Base-by-base conservation (phyloP, 129 eudicot genomes). In the Gnaphalium uliginosum region DNA sequence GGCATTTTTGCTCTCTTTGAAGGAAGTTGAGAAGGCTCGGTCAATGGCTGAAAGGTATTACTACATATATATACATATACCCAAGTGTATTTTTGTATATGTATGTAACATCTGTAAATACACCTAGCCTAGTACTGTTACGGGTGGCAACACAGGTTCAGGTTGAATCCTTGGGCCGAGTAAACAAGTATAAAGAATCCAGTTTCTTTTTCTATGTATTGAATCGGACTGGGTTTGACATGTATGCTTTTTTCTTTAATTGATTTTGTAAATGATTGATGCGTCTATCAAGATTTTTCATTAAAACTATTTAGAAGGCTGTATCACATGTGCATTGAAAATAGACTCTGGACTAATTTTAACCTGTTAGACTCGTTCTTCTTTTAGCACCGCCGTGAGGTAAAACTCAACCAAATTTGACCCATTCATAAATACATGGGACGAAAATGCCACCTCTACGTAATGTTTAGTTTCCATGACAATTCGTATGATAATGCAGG, bases 21-120 rank as follows among this genome's bases (percentile, higher is more conserved):
- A 89, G 60, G 96, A 93, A 35, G 81, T 93, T 78, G 98, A 88
- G 73, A 91, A 87, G 78, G 97, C 98, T 30, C 91, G 98, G 30
- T 78, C 92, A 24, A 86, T 85, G 64, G 98, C 98, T 74, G 97
- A 93, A 79, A 93, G 96, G 98, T 90, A 80, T 63, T 61, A 22
- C 32, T 64, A 33, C 9, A 1, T 15, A 32, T 21, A 50, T 21
- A 50, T 66, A 62, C 27, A 30, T 66, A 22, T 30, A 19, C 13
- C 8, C 53, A 22, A 23, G 8, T 23, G 23, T 51, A 23, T 30
- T 6, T 61, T 21, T 59, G 32, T 59, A 26, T 59, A 9, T 5
- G 25, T 6, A 17, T 29, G 23, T 68, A 35, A 22, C 10, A 26
- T 35, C 48, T 61, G 26, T 24, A 11, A 19, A 14, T 35, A 1